Evolutionary conservation across 768 basidiomycete genomes (phyloP).

Genomic region (Megacollybia marginata): DNA sequence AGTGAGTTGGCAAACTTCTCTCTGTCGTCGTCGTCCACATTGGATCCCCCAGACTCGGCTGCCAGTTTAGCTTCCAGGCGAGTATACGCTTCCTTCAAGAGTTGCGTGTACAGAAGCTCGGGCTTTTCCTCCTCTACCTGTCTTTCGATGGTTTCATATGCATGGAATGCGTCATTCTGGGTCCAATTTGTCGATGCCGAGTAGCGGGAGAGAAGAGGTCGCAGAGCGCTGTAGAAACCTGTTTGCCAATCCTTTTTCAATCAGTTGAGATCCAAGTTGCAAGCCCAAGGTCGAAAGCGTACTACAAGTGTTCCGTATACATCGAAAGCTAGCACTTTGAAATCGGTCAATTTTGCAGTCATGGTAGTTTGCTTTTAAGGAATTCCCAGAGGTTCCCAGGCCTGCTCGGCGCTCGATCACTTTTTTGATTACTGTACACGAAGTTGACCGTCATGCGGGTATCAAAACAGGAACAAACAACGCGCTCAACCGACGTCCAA

Average conservation of each 20-base stretch:
- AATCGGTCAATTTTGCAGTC: slow-evolving; percentile 28
- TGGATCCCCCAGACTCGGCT: slow-evolving; percentile 16
- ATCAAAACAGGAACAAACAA: too few relatives aligned
- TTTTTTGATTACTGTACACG: too few relatives aligned
- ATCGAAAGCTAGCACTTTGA: slow-evolving; percentile 60
- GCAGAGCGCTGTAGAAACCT: slow-evolving; percentile 48
- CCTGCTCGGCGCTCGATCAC: too few relatives aligned
- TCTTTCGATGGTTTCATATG: slow-evolving; percentile 45
- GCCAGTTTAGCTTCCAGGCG: slow-evolving; percentile 28
- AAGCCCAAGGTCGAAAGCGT: slow-evolving; percentile 8
- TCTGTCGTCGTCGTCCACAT: slow-evolving; percentile 2
- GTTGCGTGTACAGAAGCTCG: slow-evolving; percentile 49
- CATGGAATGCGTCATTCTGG: slow-evolving; percentile 42
- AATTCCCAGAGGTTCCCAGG: too few relatives aligned
- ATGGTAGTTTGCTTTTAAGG: too few relatives aligned
- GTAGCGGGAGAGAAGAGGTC: slow-evolving; percentile 41
- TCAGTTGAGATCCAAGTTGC: background rate
- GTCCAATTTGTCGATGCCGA: slow-evolving; percentile 34
- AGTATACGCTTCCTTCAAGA: slow-evolving; percentile 45
- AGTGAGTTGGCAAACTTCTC: slow-evolving; percentile 45
- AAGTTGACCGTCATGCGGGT: too few relatives aligned
- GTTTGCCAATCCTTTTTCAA: slow-evolving; percentile 61
- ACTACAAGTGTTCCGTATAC: slow-evolving; percentile 71
- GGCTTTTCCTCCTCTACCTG: slow-evolving; percentile 54
- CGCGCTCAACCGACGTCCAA: too few relatives aligned